A percentile compares a stretch with the other conserved stretches of the same genome.
Conservation (phyloP, 2,329 filamentous ascomycete genomes). For the Fusarium pseudonygamai region DNA sequence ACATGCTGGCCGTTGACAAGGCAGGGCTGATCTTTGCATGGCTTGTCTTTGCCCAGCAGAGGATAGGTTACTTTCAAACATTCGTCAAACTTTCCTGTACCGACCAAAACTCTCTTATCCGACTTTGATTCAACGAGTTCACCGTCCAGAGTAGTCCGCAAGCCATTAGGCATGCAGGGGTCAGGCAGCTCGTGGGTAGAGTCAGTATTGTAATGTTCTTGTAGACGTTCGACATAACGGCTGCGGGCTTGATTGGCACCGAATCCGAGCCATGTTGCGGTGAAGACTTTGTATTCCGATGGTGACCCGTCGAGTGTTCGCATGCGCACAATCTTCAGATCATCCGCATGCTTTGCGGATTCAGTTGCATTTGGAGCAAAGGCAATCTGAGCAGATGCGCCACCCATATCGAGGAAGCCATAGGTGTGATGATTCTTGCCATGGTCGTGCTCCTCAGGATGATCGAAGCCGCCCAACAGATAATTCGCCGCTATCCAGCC, state of each 20-base stretch:
- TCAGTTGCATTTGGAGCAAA: slow-evolving; percentile 96
- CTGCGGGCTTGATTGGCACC: slow-evolving; percentile 93
- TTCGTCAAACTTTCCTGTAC: slow-evolving; percentile 87
- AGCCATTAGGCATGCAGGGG: slow-evolving; percentile 84
- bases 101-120: slow-evolving; percentile 69
- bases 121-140: slow-evolving; percentile 55
- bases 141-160: slow-evolving; percentile 79
- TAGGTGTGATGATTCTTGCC: slow-evolving; percentile 94
- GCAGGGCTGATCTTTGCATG: slow-evolving; percentile 85
- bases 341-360: slow-evolving; percentile 86
- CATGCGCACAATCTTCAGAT: slow-evolving; percentile 86
- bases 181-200: slow-evolving; percentile 77
- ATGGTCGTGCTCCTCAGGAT: slow-evolving; percentile 76
- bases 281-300: slow-evolving; percentile 89
- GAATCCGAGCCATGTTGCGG: slow-evolving; percentile 96
- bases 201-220: slow-evolving; percentile 69
- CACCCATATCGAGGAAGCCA: slow-evolving; percentile 98
- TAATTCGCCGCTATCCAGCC: slow-evolving; percentile 99
- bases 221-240: slow-evolving; percentile 82
- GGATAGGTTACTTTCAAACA: slow-evolving; percentile 86
- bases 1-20: slow-evolving; percentile 91
- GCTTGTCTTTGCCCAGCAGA: slow-evolving; percentile 86
- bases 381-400: slow-evolving; percentile 96
- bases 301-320: slow-evolving; percentile 81
- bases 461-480: slow-evolving; percentile 88